Base-by-base conservation (phyloP, 2,329 filamentous ascomycete species). In the Aspergillus ustus region DNA sequence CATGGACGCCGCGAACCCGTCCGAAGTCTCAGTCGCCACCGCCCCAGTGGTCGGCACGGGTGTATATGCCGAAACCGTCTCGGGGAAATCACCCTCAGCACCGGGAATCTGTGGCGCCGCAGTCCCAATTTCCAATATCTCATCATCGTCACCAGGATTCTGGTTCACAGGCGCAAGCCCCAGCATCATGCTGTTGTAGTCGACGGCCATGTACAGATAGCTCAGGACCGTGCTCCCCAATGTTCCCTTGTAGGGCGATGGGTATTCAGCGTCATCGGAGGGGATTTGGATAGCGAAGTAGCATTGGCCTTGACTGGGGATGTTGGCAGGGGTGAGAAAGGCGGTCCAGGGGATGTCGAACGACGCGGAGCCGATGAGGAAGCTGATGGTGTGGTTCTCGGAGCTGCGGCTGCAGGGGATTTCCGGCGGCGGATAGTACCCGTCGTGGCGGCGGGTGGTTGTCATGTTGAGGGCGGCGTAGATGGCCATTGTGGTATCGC, bases 181-280 rank as follows among this genome's bases (percentile, higher is more conserved):
- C 13, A 52, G 29, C 51, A 60, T 54, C 44, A 49, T 54, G 20
- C 51, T 50, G 9, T 60, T 54, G 15, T 60, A 55, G 51, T 60
- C 57, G 5, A 60, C 43, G 17, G 57, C 51, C 9, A 60, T 22
- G 31, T 60, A 60, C 31, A 60, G 19, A n/a, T 53, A 19, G 17
- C 49, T 44, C 40, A 60, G 7, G 19, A 60, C 20, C 3, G 50
- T 52, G 7, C 50, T 52, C 29, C 50, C 50, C 13, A 52, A 40
- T 22, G 50, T 37, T 15, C 50, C 50, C 50, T 28, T 7, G 49
- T 31, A 34, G 29, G n/a, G 28, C 5, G 49, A n/a, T 17, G 34
- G 34, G 13, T 11, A 15, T 15, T 40, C 34, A 31, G 17, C 28
- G 25, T 31, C 15, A 2, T 34, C n/a, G 17, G n/a, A 7, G 15